Conservation (phyloP, 805 yeast genomes). For the Candida krabiensis region DNA sequence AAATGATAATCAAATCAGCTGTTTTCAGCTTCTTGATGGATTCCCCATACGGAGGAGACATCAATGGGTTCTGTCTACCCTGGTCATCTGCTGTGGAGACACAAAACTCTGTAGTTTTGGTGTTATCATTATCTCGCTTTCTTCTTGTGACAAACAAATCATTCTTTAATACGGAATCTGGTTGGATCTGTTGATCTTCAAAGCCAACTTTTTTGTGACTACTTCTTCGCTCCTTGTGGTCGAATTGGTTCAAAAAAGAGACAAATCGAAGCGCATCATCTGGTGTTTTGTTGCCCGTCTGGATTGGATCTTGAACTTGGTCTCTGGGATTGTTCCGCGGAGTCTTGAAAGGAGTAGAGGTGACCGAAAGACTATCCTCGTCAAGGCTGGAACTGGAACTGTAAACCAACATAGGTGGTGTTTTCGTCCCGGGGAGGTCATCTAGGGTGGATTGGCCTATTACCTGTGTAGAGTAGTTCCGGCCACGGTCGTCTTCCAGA, state of each 20-base stretch:
- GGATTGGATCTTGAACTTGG: neutral
- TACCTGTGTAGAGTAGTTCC: too few species aligned
- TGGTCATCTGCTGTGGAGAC: too few species aligned
- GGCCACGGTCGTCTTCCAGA: too few species aligned
- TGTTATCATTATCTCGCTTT: too few species aligned
- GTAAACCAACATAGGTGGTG: conserved; percentile 18
- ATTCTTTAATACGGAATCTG: neutral
- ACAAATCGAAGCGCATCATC: conserved; percentile 5
- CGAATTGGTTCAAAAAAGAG: conserved; percentile 9
- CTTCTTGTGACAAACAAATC: conserved; percentile 6
- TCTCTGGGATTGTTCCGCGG: conserved; percentile 5
- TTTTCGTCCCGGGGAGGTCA: conserved; percentile 19
- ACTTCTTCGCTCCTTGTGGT: neutral
- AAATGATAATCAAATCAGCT: too few species aligned
- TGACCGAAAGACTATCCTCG: conserved; percentile 16
- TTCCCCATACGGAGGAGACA: too few species aligned
- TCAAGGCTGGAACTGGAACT: conserved; percentile 17
- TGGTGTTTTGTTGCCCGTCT: too few species aligned
- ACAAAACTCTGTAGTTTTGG: too few species aligned
- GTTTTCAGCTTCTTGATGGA: too few species aligned
- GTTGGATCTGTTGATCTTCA: conserved; percentile 7
- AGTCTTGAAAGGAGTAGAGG: conserved; percentile 18
- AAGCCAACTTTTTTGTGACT: conserved; percentile 15
- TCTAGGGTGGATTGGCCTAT: conserved; percentile 22
- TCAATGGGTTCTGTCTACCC: too few species aligned